These are phyloP conservation scores for Pseudonitzschia pungens DNA, from an alignment of 108 stramenopile species.

Conservation along the genomic window DNA sequence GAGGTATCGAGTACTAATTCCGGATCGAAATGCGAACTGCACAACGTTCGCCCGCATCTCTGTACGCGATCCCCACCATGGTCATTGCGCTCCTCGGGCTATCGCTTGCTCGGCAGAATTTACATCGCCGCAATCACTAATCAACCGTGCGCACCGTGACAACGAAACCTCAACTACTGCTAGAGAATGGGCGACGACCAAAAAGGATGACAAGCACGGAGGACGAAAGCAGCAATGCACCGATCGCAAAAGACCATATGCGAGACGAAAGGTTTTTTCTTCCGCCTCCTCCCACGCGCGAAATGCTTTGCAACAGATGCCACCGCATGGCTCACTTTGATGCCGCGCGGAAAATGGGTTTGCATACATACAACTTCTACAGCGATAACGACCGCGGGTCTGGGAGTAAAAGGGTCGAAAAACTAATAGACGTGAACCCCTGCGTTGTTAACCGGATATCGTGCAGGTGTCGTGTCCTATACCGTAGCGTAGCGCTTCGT, in stretches of 20 bases:
- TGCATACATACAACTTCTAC: too few species aligned
- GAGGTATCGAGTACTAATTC: neutral
- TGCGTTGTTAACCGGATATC: neutral
- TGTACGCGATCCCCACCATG: neutral
- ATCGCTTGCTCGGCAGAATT: neutral
- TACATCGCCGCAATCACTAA: neutral
- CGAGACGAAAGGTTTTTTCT: neutral
- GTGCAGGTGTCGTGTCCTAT: too few species aligned
- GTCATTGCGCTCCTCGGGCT: neutral
- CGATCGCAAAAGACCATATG: neutral
- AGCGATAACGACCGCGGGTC: too few species aligned
- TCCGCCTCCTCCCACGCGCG: neutral
- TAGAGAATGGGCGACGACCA: constrained; percentile 3
- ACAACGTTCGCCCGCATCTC: neutral
- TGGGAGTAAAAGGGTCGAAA: too few species aligned
- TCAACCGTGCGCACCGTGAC: too few species aligned
- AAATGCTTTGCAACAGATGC: neutral
- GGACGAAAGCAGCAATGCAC: neutral
- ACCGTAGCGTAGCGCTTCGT: too few species aligned
- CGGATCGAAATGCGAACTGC: neutral
- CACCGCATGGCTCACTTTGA: neutral
- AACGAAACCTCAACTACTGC: too few species aligned
- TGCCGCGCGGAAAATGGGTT: too few species aligned
- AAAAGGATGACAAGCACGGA: neutral
- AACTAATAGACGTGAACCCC: neutral